These are phyloP conservation scores for Echites panduratus DNA, from an alignment of 257 asterid genomes.

Conservation along the genomic window DNA sequence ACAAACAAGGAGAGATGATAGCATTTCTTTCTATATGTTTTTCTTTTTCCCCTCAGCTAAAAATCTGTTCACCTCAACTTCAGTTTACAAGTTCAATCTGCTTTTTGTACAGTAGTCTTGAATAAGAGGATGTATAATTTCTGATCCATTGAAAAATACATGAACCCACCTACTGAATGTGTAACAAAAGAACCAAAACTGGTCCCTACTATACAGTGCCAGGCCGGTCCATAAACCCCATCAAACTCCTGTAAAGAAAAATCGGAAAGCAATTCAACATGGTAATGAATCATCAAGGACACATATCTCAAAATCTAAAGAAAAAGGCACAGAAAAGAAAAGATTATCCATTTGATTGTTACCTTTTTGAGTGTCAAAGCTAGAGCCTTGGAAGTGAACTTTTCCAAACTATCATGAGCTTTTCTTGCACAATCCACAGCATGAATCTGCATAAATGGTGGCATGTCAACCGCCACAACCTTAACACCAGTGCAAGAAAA, in stretches of 20 bases:
- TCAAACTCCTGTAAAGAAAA: constrained; percentile 29
- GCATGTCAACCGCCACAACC: constrained; percentile 93
- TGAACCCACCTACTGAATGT: constrained; percentile 32
- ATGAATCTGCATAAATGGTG: constrained; percentile 92
- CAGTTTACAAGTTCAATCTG: constrained; percentile 29
- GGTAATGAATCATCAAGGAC: not conserved
- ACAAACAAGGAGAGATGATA: constrained; percentile 28
- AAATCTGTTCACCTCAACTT: constrained; percentile 18
- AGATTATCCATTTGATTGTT: not conserved
- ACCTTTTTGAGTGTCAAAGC: constrained; percentile 90
- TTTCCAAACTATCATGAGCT: constrained; percentile 84
- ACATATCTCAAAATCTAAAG: not conserved
- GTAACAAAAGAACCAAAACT: constrained; percentile 38
- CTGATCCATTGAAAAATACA: constrained; percentile 36
- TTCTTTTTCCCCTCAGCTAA: constrained; percentile 20
- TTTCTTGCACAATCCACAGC: constrained; percentile 90
- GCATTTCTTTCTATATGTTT: not conserved
- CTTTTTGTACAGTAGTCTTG: constrained; percentile 60
- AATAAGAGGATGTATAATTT: constrained; percentile 29
- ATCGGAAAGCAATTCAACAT: not conserved
- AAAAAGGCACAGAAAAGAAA: constrained; percentile 1
- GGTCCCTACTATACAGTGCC: constrained; percentile 39
- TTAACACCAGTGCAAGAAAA: constrained; percentile 62
- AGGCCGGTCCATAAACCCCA: constrained; percentile 35
- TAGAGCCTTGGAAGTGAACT: constrained; percentile 87